These are phyloP conservation scores for Aureobasidium sp. DNA, from an alignment of 2,329 filamentous ascomycete species.

Conservation along the genomic window DNA sequence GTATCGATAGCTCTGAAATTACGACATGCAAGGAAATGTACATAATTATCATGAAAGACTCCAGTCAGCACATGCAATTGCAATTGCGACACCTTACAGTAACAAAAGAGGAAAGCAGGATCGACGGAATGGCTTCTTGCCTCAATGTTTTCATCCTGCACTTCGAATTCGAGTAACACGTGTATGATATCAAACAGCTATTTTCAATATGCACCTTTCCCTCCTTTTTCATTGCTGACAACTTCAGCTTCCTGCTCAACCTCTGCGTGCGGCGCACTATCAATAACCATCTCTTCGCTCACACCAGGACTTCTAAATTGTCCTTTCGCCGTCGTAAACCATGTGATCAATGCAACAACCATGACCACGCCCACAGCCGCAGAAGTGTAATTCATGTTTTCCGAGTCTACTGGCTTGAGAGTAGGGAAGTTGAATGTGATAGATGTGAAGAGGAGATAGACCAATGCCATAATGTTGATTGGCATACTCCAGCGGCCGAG, in stretches of 20 bases:
- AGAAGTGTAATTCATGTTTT: slow-evolving; percentile 54
- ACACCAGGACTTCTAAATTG: slow-evolving; percentile 43
- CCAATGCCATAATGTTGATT: slow-evolving; percentile 45
- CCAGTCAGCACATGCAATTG: too few relatives aligned
- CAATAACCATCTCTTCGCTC: slow-evolving; percentile 15
- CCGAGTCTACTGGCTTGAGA: slow-evolving; percentile 42
- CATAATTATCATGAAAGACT: too few relatives aligned
- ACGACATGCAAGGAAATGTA: too few relatives aligned
- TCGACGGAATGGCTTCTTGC: too few relatives aligned
- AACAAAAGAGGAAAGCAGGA: too few relatives aligned
- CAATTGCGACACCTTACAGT: too few relatives aligned
- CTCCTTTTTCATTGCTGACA: neutral
- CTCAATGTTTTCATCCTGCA: too few relatives aligned
- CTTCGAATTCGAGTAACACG: neutral
- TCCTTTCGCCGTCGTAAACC: slow-evolving; percentile 45
- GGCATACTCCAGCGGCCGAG: slow-evolving; percentile 39
- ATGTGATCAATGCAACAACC: slow-evolving; percentile 44
- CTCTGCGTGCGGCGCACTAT: slow-evolving; percentile 1
- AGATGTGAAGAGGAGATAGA: slow-evolving; percentile 48
- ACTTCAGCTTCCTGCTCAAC: neutral
- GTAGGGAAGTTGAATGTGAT: slow-evolving; percentile 53
- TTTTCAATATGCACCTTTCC: neutral
- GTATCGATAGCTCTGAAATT: too few relatives aligned
- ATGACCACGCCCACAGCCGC: slow-evolving; percentile 51
- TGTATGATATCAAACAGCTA: neutral